Evolutionary conservation across 805 yeast species (phyloP).

Genomic region (Candida ovalis): DNA sequence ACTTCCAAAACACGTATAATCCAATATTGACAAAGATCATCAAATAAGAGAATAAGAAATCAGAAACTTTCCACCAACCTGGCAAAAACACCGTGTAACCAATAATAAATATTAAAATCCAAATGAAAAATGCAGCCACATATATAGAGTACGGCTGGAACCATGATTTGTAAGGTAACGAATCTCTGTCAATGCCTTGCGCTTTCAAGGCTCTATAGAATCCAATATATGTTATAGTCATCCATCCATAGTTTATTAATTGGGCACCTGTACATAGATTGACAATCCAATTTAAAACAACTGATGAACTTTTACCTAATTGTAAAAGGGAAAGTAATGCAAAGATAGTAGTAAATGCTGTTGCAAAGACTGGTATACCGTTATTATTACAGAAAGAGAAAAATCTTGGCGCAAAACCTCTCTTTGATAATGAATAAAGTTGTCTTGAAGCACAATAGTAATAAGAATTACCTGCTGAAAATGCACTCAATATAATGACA

Average conservation of each 20-base stretch:
- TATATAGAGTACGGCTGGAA: constrained; percentile 30
- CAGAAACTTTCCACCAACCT: constrained; percentile 29
- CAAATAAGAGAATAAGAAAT: constrained; percentile 38
- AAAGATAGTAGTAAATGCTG: constrained; percentile 47
- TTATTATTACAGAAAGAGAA: constrained; percentile 55
- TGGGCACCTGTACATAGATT: constrained; percentile 44
- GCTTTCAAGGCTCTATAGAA: constrained; percentile 38
- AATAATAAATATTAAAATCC: constrained; percentile 33
- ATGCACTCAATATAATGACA: constrained; percentile 63
- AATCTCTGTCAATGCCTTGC: constrained; percentile 35
- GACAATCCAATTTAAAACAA: constrained; percentile 40
- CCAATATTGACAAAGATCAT: constrained; percentile 37
- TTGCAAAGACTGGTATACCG: constrained; percentile 69
- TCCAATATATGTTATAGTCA: constrained; percentile 38
- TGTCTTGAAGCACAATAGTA: constrained; percentile 61
- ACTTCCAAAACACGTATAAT: constrained; percentile 34
- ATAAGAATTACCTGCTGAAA: constrained; percentile 77
- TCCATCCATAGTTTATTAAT: constrained; percentile 41
- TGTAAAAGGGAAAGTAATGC: constrained; percentile 61
- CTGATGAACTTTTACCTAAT: constrained; percentile 29
- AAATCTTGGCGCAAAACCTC: constrained; percentile 67
- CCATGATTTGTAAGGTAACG: constrained; percentile 39
- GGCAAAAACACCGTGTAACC: constrained; percentile 34
- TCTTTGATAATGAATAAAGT: constrained; percentile 61
- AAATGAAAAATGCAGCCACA: constrained; percentile 25